Evolutionary conservation across 805 yeast species (phyloP).

Genomic region (Blastobotrys attinorum): DNA sequence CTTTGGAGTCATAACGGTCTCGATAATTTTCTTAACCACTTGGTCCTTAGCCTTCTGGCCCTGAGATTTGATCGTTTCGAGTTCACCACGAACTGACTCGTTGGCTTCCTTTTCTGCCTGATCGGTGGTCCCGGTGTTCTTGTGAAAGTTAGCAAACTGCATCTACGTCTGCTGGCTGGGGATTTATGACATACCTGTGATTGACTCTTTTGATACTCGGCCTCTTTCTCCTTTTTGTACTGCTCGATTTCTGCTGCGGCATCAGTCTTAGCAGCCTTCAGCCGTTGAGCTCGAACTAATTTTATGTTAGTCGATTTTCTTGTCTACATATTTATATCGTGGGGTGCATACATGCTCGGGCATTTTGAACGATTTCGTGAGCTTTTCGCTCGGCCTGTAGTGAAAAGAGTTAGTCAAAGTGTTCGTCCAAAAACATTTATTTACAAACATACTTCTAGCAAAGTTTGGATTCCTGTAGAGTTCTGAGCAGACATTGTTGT

Average conservation of each 20-base stretch:
- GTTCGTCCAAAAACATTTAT: no score
- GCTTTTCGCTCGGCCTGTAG: conserved; percentile 88
- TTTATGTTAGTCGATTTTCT: conserved; percentile 26
- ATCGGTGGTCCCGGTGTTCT: conserved; percentile 67
- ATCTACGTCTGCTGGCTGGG: neutral
- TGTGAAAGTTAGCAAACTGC: conserved; percentile 1
- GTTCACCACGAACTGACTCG: conserved; percentile 58
- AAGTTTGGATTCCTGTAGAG: conserved; percentile 59
- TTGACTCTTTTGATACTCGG: conserved; percentile 68
- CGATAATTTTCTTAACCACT: conserved; percentile 70
- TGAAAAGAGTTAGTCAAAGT: no score
- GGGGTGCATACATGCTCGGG: conserved; percentile 78
- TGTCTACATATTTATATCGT: no score
- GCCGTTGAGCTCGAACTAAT: conserved; percentile 71
- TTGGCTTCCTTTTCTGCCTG: conserved; percentile 76
- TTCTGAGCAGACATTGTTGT: conserved; percentile 33
- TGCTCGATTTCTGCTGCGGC: conserved; percentile 84
- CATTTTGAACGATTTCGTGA: conserved; percentile 89
- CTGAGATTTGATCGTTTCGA: conserved; percentile 57
- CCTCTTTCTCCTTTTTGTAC: conserved; percentile 78
- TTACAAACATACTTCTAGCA: conserved; percentile 40
- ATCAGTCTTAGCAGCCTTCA: conserved; percentile 91
- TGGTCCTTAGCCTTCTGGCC: conserved; percentile 53
- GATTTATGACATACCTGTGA: conserved; percentile 34
- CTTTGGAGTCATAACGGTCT: conserved; percentile 69